phyloP scores from a whole-genome alignment of 257 asterid genomes.

The Nicotiana noctiflora region DNA sequence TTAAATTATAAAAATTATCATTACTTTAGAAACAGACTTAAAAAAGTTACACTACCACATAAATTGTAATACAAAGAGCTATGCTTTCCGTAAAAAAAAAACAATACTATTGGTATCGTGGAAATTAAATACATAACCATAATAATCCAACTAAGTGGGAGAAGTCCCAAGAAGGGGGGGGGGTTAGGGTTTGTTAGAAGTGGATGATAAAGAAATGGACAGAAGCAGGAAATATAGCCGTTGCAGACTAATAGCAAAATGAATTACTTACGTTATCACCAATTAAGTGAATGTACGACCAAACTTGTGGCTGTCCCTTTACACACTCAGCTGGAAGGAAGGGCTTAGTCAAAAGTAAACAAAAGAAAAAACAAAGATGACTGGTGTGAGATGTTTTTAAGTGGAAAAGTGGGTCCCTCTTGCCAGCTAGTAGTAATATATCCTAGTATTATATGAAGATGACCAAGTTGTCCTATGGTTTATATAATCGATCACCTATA shows the following conservation, averaged over 20 bases:
- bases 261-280: too few species aligned
- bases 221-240: conserved; percentile 51
- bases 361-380: background rate
- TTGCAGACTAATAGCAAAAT: conserved; percentile 6
- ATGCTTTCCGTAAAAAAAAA: background rate
- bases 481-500: background rate
- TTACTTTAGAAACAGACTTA: too few species aligned
- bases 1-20: too few species aligned
- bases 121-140: background rate
- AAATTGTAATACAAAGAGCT: too few species aligned
- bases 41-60: too few species aligned
- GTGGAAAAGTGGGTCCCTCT: background rate
- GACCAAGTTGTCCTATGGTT: background rate
- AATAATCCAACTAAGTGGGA: background rate
- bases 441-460: background rate
- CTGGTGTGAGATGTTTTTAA: background rate
- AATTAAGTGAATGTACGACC: background rate
- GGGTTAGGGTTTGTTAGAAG: background rate
- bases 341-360: conserved; percentile 1
- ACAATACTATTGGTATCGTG: background rate
- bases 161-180: background rate
- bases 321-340: background rate
- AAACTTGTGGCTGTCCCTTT: conserved; percentile 6
- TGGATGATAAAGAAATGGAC: too few species aligned
- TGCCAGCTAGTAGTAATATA: background rate